Conservation (phyloP, 768 basidiomycete genomes). For the Macrolepiota albuminosa region DNA sequence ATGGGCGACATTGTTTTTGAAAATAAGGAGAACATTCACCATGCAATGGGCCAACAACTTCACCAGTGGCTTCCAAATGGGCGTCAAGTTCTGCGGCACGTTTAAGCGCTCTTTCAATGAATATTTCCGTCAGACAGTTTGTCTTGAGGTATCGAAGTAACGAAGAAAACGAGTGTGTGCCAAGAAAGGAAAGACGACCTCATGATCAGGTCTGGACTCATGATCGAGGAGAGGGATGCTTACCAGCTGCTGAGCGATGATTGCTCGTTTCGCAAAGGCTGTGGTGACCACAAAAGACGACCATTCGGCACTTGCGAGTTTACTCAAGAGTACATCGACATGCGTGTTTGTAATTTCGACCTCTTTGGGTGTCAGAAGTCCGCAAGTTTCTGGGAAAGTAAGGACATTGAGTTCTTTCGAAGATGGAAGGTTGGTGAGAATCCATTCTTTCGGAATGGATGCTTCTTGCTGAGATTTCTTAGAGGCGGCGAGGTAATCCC, state of each 20-base stretch:
- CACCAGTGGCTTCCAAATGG: constrained; percentile 54
- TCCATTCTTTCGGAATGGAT: constrained; percentile 63
- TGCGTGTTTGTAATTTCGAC: constrained; percentile 41
- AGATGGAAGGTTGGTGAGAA: constrained; percentile 40
- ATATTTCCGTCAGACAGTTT: constrained; percentile 83
- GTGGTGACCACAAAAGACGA: constrained; percentile 63
- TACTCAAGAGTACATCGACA: constrained; percentile 43
- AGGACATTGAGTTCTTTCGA: constrained; percentile 46
- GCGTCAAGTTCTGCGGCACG: constrained; percentile 67
- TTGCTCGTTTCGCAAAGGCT: constrained; percentile 74
- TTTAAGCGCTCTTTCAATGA: constrained; percentile 62
- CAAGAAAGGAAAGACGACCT: not conserved
- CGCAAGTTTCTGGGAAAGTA: constrained; percentile 48
- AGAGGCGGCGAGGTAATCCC: constrained; percentile 49
- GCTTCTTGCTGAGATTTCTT: constrained; percentile 50
- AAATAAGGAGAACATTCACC: constrained; percentile 28
- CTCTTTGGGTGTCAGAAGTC: constrained; percentile 51
- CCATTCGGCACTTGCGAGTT: constrained; percentile 51
- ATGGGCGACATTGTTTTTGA: not conserved
- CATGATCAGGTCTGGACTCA: not conserved
- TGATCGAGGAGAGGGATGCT: constrained; percentile 12
- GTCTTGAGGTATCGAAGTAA: constrained; percentile 34
- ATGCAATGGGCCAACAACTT: constrained; percentile 66
- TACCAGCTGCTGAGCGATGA: constrained; percentile 76
- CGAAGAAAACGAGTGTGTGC: not conserved